phyloP scores from a whole-genome alignment of 768 basidiomycete species.

The Boletus sp. region DNA sequence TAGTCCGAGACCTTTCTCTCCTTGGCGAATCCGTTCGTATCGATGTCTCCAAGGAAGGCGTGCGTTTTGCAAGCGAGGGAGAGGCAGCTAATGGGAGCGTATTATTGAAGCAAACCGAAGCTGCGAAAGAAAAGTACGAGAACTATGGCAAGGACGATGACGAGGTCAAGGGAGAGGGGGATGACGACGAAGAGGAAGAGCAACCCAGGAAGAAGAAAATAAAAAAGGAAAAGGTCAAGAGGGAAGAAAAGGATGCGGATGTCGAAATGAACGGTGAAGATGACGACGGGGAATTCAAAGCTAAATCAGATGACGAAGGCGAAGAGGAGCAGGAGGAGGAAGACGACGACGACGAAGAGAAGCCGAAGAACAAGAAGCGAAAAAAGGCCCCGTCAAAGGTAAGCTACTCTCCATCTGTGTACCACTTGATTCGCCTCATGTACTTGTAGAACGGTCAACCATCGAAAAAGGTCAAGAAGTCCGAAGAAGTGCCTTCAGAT shows the following conservation, averaged over 20 bases:
- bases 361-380: constrained; percentile 60
- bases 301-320: constrained; percentile 43
- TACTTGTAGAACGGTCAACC: constrained; percentile 33
- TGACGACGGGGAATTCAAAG: constrained; percentile 41
- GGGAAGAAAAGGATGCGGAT: constrained; percentile 39
- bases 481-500: constrained; percentile 49
- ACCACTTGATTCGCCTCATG: neutral
- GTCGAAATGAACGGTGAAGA: constrained; percentile 52
- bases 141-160: constrained; percentile 42
- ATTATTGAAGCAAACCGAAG: constrained; percentile 72
- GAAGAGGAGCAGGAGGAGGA: constrained; percentile 50
- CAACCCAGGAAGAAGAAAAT: constrained; percentile 25
- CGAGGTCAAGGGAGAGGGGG: constrained; percentile 40
- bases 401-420: neutral
- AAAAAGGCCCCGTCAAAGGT: constrained; percentile 60
- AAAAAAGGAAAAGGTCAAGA: constrained; percentile 40
- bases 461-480: constrained; percentile 59
- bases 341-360: constrained; percentile 48
- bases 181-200: constrained; percentile 36
- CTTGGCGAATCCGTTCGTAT: constrained; percentile 95
- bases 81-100: constrained; percentile 92
- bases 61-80: constrained; percentile 88
- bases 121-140: constrained; percentile 39
- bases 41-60: constrained; percentile 94
- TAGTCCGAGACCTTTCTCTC: constrained; percentile 85